Evolutionary conservation across 1,284 basidiomycete species (phyloP), one percentile per base, ranked within the genome.

Genomic region (Cryptococcus sp.): DNA sequence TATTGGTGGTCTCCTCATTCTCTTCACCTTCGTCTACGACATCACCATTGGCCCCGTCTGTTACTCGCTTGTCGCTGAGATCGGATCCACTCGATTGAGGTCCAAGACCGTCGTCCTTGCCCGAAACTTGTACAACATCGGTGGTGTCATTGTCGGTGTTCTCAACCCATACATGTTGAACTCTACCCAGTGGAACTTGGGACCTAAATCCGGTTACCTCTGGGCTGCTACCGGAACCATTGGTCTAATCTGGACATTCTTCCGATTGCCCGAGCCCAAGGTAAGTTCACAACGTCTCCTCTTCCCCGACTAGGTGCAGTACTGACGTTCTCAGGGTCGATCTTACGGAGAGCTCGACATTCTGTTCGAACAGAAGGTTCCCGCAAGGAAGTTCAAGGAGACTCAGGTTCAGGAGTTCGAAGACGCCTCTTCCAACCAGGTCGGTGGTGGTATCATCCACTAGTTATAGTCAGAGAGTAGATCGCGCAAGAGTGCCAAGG

Each of bases 41-140:
- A 45, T 57, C 43, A 63, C 65, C 1, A 36, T 69, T 4, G 64
- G 64, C 63, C 56, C 69, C 1, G 25, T 60, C 24, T 45, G 43
- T 45, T 61, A 58, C 55, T 49, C 55, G 28, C 52, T 60, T 39
- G 58, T 63, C 36, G 69, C 72, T 41, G 77, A 77, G 54, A 64
- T 74, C 19, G 50, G 62, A 0, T 72, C 73, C n/a, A 74, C 73
- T 13, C 69, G 75, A 31, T 64, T 77, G 7, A 64, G 76, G 41
- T 66, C 72, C 47, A 79, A 78, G 67, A 76, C 78, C 4, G 72
- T 79, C 62, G 77, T 75, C 70, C 44, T 65, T 36, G 50, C 56
- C 28, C 62, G 63, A 14, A 55, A 52, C 41, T 11, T 45, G n/a
- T 63, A 55, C 48, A 50, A 55, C 45, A 55, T 56, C 42, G 49